Base-by-base conservation (phyloP, 2,329 filamentous ascomycete genomes). In the Paecilomyces variotii region DNA sequence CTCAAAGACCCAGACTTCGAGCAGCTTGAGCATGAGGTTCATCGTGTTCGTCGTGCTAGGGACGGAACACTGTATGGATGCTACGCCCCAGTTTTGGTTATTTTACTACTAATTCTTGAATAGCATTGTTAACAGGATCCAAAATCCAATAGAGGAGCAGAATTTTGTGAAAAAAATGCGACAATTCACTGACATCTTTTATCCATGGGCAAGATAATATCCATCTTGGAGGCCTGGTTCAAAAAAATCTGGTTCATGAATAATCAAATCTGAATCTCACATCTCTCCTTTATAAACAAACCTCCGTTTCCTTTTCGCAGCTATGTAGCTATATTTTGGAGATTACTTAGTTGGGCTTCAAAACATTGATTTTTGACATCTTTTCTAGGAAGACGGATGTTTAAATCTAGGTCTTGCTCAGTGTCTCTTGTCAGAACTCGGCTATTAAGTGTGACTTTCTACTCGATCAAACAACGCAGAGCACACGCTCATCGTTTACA, bases 381-480 rank as follows among this genome's bases (percentile, higher is more conserved):
- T 19, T 1, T 19, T 19, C 19, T 19, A 19, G 19, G 19, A 19
- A 19, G 19, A 19, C 19, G 19, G 19, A 19, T 19, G 19, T 19
- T 19, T 19, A 19, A 19, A 19, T 19, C 19, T 1, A 19, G 19
- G 19, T 19, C 19, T 19, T 19, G 19, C 19, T 19, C 19, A 19
- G 19, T 19, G 19, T 19, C 19, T 19, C 19, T 19, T 19, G 19
- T 19, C 19, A 19, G 19, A 19, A 19, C 19, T 19, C 19, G 19
- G 19, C 19, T 65, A 34, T 67, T 66, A 12, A 67, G 54, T 25
- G 57, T 62, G 12, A 67, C 59, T 54, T 61, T 66, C 62, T 60
- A 67, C 56, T 67, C 64, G 24, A 65, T 65, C n/a, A 59, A 57
- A 57, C 64, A 64, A 19, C 55, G 60, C 24, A 61, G 12, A 24